Conservation (phyloP, 1,139 yeast genomes). For the Protomyces pachydermus region DNA sequence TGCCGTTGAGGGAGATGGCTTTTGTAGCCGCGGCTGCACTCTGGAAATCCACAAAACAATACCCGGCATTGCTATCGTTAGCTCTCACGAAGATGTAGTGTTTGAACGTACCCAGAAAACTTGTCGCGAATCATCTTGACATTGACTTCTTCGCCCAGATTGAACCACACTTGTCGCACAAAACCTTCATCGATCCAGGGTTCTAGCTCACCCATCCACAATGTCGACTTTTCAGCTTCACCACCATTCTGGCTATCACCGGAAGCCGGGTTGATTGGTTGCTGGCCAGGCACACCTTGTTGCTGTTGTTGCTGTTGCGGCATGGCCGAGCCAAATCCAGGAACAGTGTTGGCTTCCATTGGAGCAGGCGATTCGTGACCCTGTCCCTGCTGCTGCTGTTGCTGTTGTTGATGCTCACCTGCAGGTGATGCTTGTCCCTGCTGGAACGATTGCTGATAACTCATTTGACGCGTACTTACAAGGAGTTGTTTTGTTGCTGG, state of each 20-base stretch:
- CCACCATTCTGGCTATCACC: conserved; percentile 24
- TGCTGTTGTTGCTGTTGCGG: conserved; percentile 11
- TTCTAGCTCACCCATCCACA: conserved; percentile 86
- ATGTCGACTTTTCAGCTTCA: conserved; percentile 22
- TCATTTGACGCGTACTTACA: background rate
- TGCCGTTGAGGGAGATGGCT: conserved; percentile 65
- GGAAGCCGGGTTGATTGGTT: background rate
- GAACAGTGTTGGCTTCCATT: conserved; percentile 4
- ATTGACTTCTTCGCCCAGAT: conserved; percentile 49
- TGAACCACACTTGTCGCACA: conserved; percentile 63
- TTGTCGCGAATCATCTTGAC: conserved; percentile 60
- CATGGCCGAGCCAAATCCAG: conserved; percentile 5
- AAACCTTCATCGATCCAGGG: conserved; percentile 75
- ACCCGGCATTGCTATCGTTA: conserved; percentile 54
- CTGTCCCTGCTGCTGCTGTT: conserved; percentile 13
- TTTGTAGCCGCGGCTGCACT: conserved; percentile 60
- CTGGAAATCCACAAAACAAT: conserved; percentile 81
- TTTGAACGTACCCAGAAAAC: conserved; percentile 37
- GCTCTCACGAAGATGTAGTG: background rate
- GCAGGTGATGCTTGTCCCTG: background rate
- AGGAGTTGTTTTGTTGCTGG: background rate
- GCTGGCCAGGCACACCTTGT: background rate
- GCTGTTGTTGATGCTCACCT: conserved; percentile 26
- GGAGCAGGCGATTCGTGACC: background rate
- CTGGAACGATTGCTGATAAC: conserved; percentile 8